phyloP scores from a whole-genome alignment of 345 rosid genomes.

The Rubroshorea leprosula region DNA sequence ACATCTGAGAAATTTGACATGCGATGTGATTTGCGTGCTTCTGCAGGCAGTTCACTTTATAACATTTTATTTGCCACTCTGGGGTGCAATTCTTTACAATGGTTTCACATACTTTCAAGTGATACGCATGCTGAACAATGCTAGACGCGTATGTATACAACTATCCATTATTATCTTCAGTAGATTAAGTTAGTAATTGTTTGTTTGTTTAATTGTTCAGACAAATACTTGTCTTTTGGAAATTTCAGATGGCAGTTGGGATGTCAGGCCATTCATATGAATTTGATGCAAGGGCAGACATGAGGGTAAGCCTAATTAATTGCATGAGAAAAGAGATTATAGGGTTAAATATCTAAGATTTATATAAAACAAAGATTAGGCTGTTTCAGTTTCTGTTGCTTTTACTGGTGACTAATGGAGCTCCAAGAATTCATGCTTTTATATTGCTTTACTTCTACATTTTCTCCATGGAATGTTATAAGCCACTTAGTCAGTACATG shows the following conservation, averaged over 20 bases:
- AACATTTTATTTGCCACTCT: slow-evolving; percentile 82
- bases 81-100: slow-evolving; percentile 97
- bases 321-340: not conserved
- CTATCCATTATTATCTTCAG: not conserved
- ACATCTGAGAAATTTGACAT: too few relatives aligned
- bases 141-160: slow-evolving; percentile 58
- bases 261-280: slow-evolving; percentile 74
- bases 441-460: slow-evolving; percentile 6
- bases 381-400: slow-evolving; percentile 8
- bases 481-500: too few relatives aligned
- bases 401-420: not conserved
- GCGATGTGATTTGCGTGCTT: too few relatives aligned
- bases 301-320: slow-evolving; percentile 53
- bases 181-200: not conserved
- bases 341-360: not conserved
- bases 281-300: slow-evolving; percentile 57
- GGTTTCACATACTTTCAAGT: slow-evolving; percentile 92
- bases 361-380: not conserved
- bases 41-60: slow-evolving; percentile 87
- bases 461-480: not conserved
- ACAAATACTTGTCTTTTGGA: slow-evolving; percentile 5
- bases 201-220: slow-evolving; percentile 7
- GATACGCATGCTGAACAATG: slow-evolving; percentile 91
- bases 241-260: slow-evolving; percentile 85
- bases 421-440: not conserved